Percentiles rank a stretch among this genome's conserved stretches.
Evolutionary conservation across 306 rosid species (phyloP).

Genomic region (Rubus parviflorus): DNA sequence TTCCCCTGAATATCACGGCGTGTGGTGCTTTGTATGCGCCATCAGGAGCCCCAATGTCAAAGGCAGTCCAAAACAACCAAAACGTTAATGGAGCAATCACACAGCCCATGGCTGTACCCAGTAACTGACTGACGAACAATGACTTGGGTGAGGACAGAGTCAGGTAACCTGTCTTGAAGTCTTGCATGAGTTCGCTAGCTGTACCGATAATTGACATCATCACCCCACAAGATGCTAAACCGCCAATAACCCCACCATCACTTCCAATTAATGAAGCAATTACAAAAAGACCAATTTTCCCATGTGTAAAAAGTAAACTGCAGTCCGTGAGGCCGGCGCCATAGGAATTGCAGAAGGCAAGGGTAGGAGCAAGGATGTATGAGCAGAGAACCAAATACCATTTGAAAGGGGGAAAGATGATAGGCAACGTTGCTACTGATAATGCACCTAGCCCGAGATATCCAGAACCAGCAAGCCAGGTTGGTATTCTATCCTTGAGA

Average conservation of each 20-base stretch:
- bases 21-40: conserved; percentile 90
- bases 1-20: conserved; percentile 81
- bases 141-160: conserved; percentile 86
- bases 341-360: conserved; percentile 94
- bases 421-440: conserved; percentile 66
- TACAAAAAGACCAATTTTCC: conserved; percentile 83
- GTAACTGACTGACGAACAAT: conserved; percentile 79
- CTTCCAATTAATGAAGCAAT: conserved; percentile 71
- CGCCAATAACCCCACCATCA: conserved; percentile 85
- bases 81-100: conserved; percentile 91
- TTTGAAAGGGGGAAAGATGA: conserved; percentile 82
- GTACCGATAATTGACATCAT: conserved; percentile 92
- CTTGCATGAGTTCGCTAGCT: conserved; percentile 99
- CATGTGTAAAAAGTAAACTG: conserved; percentile 70
- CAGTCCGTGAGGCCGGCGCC: conserved; percentile 90
- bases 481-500: conserved; percentile 72
- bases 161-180: conserved; percentile 94
- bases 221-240: conserved; percentile 76
- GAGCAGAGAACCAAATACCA: conserved; percentile 86
- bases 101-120: conserved; percentile 94
- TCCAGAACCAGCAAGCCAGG: conserved; percentile 87
- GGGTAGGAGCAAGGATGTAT: conserved; percentile 82
- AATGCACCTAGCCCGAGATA: conserved; percentile 71
- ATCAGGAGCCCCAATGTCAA: conserved; percentile 81
- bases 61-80: conserved; percentile 95